These are phyloP conservation scores for Saturnispora dispora DNA, from an alignment of 805 yeast species.

Conservation along the genomic window DNA sequence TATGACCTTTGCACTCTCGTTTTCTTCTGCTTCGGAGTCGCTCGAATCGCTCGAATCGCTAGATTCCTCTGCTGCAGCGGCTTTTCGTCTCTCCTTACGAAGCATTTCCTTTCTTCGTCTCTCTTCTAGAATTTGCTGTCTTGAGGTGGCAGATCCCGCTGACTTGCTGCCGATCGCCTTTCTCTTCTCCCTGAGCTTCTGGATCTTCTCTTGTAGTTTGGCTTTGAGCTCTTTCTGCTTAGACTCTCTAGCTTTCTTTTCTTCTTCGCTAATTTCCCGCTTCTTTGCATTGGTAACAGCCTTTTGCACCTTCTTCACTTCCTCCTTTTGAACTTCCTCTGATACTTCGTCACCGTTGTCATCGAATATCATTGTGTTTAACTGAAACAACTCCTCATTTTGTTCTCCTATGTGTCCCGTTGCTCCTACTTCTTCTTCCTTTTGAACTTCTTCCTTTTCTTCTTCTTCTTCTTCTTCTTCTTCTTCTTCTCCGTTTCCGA, in stretches of 20 bases:
- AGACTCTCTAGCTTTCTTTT: constrained; percentile 40
- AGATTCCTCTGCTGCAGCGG: constrained; percentile 24
- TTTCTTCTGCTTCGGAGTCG: constrained; percentile 25
- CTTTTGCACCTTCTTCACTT: constrained; percentile 9
- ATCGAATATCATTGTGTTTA: constrained; percentile 3
- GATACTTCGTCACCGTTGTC: constrained; percentile 15
- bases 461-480: constrained; percentile 6
- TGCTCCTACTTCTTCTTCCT: too few species aligned
- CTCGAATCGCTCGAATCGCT: constrained; percentile 35
- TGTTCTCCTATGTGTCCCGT: neutral
- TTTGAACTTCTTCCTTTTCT: neutral
- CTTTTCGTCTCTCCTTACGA: constrained; percentile 24
- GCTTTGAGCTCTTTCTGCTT: constrained; percentile 62
- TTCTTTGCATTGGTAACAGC: constrained; percentile 11
- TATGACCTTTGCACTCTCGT: constrained; percentile 37
- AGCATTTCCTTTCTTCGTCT: constrained; percentile 42
- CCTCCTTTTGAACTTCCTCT: constrained; percentile 24
- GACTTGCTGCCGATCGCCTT: constrained; percentile 84
- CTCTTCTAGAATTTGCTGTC: constrained; percentile 69
- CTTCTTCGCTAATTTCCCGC: constrained; percentile 35
- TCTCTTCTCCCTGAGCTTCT: constrained; percentile 62
- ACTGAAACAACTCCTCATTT: constrained; percentile 6
- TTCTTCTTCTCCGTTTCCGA: constrained; percentile 22
- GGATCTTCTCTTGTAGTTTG: constrained; percentile 70
- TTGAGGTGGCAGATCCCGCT: constrained; percentile 73